Base-by-base conservation (phyloP, 352 stramenopile genomes). In the Pythium phragmitis region DNA sequence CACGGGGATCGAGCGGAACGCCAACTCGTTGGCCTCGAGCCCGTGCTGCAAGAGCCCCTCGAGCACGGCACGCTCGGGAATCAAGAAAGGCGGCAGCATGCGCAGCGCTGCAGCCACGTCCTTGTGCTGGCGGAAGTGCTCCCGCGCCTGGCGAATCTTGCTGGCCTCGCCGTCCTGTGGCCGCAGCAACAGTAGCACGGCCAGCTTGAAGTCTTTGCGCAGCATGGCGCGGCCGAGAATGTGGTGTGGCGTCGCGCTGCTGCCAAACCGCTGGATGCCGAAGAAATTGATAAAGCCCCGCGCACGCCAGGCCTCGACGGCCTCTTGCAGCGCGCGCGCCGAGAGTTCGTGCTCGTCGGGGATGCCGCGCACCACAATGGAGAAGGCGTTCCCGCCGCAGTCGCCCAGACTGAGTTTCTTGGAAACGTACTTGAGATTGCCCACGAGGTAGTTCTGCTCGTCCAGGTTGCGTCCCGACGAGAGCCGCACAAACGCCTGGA, bases 241-340 rank as follows among this genome's bases (percentile, higher is more conserved):
- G 50, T 92, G 80, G 42, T 73, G 82, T 4, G 74, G 93, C 80
- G 83, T 98, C 64, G 76, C 84, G 41, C 72, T 93, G 77, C 72
- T 97, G 73, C 82, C 96, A 74, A 98, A 99, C 76, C 91, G 81
- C 72, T 98, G 94, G 63, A 98, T 88, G 9, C 97, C 96, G 71
- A 98, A 98, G 76, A 98, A 99, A 68, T 99, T 99, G 58, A 98
- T 91, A 68, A 99, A 99, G 4, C 97, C 96, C 30, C 72, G 69
- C 9, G 45, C 39, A 28, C 74, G 56, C 85, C 90, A 97, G 26
- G 55, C 58, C 7, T 51, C 23, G 3, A 96, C 65, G 12, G 77
- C 63, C 0, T 70, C 63, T 0, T 63, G 39, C 6, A 91, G 62
- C 1, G 72, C 63, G 14, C 71, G 67, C 4, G 67, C 57, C 1